Base-by-base conservation (phyloP, 2,329 filamentous ascomycete species). In the Neopestalotiopsis rosae region DNA sequence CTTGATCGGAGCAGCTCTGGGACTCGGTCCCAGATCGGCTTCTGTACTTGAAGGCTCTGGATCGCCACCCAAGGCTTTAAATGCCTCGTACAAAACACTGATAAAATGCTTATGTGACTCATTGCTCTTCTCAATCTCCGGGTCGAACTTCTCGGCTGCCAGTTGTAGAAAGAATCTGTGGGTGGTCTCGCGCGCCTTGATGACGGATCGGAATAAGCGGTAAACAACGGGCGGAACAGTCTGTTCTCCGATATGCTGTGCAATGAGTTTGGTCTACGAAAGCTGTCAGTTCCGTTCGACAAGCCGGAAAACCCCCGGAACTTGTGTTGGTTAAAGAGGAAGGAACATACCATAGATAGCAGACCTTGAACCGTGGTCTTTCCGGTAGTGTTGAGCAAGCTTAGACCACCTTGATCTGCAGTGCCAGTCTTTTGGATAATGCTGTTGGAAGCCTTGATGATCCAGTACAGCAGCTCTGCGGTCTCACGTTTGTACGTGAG, bases 101-200 rank as follows among this genome's bases (percentile, higher is more conserved):
- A 85, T 85, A 70, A 84, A 86, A 49, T 78, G 71, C 59, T 81
- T 81, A 71, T 86, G 82, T 0, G 76, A 76, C 2, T 68, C 70
- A 69, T 84, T 85, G 68, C 78, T 82, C 62, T 73, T 75, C 64
- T 81, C 72, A 6, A 82, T 73, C 7, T 81, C 78, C 5, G 78
- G 77, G 56, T 82, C 80, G 4, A 76, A 74, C 30, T 75, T 76
- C 6, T 72, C 67, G 6, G 74, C 73, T 40, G 76, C 76, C 10
- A 80, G 69, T 63, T 78, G 75, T 58, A 79, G 74, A 66, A 81
- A 85, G 2, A 71, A 67, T 12, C 61, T 64, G 67, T 79, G 73
- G 20, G 72, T 71, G 4, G 74, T 67, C 0, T 74, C 75, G 24
- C 81, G 72, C 5, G 80, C 79, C 12, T 77, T 20, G 14, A 85